A percentile compares a stretch with the other conserved stretches of the same genome.
These are phyloP conservation scores for Marvania coccoides DNA, from an alignment of 139 green algal species.

Conservation along the genomic window DNA sequence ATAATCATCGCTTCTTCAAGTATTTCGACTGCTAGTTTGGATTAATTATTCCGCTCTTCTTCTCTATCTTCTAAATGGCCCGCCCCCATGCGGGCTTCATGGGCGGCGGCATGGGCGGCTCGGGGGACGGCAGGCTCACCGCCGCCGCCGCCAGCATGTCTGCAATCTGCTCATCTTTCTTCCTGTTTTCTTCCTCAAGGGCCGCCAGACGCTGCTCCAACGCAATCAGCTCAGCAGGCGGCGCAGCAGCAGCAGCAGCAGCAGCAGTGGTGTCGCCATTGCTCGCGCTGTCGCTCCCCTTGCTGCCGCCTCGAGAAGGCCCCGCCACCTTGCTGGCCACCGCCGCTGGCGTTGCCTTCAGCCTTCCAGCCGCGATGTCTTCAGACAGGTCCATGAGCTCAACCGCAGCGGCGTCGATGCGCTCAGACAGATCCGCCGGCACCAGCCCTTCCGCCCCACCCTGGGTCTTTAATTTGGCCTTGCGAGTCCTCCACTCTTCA, in stretches of 20 bases:
- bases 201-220: slow-evolving; percentile 16
- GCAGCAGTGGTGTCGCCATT: not conserved
- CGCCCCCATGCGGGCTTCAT: too few relatives aligned
- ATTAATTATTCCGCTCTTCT: too few relatives aligned
- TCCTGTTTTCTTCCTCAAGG: slow-evolving; percentile 12
- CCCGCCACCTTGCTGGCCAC: not conserved
- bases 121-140: slow-evolving; percentile 2
- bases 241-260: not conserved
- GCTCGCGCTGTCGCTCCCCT: not conserved
- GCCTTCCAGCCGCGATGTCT: not conserved
- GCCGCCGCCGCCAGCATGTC: not conserved
- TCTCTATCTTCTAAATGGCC: too few relatives aligned
- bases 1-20: too few relatives aligned
- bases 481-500: not conserved
- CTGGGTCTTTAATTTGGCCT: not conserved
- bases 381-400: not conserved
- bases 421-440: not conserved
- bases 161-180: slow-evolving; percentile 28
- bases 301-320: not conserved
- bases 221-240: not conserved
- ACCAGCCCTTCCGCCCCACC: not conserved
- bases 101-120: too few relatives aligned
- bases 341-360: not conserved
- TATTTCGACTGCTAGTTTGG: too few relatives aligned
- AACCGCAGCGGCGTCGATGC: not conserved